phyloP scores from a whole-genome alignment of 176 grass and related monocot species.

The Leersia perrieri region DNA sequence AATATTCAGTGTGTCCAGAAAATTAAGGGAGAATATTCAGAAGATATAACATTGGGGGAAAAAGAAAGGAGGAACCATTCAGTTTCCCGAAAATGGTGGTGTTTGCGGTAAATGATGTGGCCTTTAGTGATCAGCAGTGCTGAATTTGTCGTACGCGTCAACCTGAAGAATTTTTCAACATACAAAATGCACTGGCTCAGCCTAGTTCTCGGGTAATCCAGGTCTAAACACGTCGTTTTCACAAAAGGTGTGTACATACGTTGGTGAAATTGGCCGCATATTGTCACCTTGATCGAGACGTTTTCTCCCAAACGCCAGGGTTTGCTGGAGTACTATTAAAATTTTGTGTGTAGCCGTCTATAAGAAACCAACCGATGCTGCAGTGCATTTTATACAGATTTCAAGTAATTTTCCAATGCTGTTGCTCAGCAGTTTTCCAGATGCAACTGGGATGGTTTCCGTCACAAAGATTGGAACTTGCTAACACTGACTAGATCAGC shows the following conservation, averaged over 20 bases:
- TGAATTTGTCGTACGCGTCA: not conserved
- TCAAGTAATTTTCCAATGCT: not conserved
- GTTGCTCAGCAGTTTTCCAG: not conserved
- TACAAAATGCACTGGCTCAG: not conserved
- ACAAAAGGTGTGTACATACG: not conserved
- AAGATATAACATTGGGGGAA: not conserved
- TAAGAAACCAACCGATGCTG: not conserved
- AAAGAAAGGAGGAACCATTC: not conserved
- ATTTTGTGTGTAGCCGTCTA: not conserved
- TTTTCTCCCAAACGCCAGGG: not conserved
- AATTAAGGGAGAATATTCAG: not conserved
- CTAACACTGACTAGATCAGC: not conserved
- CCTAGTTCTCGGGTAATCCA: slow-evolving; percentile 14
- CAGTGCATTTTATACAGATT: not conserved
- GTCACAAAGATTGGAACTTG: not conserved
- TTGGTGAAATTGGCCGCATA: slow-evolving; percentile 33
- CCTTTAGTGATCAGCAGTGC: not conserved
- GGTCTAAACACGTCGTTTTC: slow-evolving; percentile 7
- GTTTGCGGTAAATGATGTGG: not conserved
- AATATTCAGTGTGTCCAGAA: not conserved
- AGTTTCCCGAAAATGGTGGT: not conserved
- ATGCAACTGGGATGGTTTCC: not conserved
- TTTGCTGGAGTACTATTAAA: not conserved
- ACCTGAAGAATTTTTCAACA: not conserved
- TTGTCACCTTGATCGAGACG: not conserved